Conservation (phyloP, 768 basidiomycete species). For the Pleurotus tuoliensis region DNA sequence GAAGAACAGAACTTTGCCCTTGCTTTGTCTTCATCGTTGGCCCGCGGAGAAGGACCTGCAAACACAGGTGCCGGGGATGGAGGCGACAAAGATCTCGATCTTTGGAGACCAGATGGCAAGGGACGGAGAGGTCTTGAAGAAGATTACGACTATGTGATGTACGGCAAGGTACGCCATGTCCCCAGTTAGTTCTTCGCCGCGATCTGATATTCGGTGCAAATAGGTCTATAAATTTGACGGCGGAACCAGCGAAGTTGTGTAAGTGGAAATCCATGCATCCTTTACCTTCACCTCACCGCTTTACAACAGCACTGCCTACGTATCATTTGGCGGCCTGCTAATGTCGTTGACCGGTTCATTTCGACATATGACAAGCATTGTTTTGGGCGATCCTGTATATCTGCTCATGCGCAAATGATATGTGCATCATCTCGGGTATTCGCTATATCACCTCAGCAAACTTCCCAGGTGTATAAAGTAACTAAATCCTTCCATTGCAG, state of each 20-base stretch:
- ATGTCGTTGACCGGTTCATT: conserved; percentile 92
- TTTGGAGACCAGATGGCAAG: conserved; percentile 85
- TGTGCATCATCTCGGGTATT: not conserved
- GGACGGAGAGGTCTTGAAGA: conserved; percentile 81
- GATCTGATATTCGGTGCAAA: too few species aligned
- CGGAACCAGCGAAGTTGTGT: conserved; percentile 82
- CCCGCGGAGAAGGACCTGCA: conserved; percentile 44
- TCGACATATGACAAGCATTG: conserved; percentile 88
- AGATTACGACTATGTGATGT: conserved; percentile 99
- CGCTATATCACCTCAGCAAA: too few species aligned
- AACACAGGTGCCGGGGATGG: conserved; percentile 42
- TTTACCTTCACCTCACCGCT: conserved; percentile 6
- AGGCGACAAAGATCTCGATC: conserved; percentile 71
- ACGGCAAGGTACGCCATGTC: conserved; percentile 73
- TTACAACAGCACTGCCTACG: conserved; percentile 78
- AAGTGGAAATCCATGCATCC: conserved; percentile 28
- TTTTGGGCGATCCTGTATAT: conserved; percentile 91
- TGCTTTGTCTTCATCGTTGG: conserved; percentile 79
- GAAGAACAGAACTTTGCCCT: conserved; percentile 73
- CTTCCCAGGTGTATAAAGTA: conserved; percentile 7
- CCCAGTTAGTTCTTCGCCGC: not conserved
- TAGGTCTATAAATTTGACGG: conserved; percentile 98
- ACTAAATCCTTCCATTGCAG: conserved; percentile 7
- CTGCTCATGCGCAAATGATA: conserved; percentile 74
- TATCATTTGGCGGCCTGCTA: conserved; percentile 92